Base-by-base conservation (phyloP, 306 rosid species). In the Vigna mungo region DNA sequence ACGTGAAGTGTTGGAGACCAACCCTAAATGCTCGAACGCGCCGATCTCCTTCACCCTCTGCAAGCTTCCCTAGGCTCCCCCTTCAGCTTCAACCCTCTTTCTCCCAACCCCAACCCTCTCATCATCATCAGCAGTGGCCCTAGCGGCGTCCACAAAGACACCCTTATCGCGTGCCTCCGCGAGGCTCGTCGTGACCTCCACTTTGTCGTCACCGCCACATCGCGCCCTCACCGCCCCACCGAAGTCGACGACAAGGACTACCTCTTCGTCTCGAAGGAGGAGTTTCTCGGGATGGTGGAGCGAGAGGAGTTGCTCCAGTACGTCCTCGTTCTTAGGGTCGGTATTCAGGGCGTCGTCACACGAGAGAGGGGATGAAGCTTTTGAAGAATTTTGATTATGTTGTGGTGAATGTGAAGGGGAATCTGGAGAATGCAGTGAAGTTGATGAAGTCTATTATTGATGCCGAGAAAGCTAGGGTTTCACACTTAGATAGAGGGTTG, bases 391-490 rank as follows among this genome's bases (percentile, higher is more conserved):
- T 92, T 62, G 99, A 95, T 72, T 95, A 95, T 56, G 97, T 87
- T 41, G 97, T 95, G 46, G 98, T 92, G 44, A 95, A 95, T 86
- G 88, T 85, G 0, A 86, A 95, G 25, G 98, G 95, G 85, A 85
- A 88, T 86, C 79, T 95, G 75, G 99, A 95, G 4, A 80, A 23
- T 78, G 97, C 97, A 0, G 99, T 91, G 14, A 60, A 84, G 82
- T 56, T 88, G 67, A 79, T 95, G 72, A 90, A 89, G 51, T 86
- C 96, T 9, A 92, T 91, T 75, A 86, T 95, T 71, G 87, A 87
- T 48, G 96, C 98, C 0, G 99, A 95, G 92, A 92, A 92, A 83
- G 99, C 99, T 9, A 95, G 83, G 94, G 97, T 95, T 56, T 63
- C 78, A 75, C 98, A 85, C 23, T 21, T 21, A 21, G 23, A 21